Evolutionary conservation across 768 basidiomycete genomes (phyloP), one percentile per base, ranked within the genome.

Genomic region (Cystobasidium tubakii): DNA sequence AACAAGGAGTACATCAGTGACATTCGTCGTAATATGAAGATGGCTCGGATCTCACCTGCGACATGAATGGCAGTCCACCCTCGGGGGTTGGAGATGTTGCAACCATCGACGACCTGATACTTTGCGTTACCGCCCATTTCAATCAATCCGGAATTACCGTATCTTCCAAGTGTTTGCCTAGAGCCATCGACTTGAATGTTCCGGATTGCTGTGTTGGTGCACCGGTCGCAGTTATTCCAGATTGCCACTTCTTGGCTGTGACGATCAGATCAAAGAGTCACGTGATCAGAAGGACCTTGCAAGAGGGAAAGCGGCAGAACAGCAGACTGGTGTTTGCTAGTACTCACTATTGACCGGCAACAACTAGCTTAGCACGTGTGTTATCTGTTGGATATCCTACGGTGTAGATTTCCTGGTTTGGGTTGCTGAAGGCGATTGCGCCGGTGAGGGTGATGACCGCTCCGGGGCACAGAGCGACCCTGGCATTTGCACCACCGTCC

Each of bases 41-140:
- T 27, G 17, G 29, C 25, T 34, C 12, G 21, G 2, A 9, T 10
- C 75, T 25, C 17, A 77, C 74, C 78, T 1, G 75, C 71, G 19
- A 70, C 60, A 66, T 80, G 80, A 0, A 79, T 62, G 12, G 74
- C 76, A 13, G 75, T 75, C 80, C 80, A 80, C 2, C 79, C 79
- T 0, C 80, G 76, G 1, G 79, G 79, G 55, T 79, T 75, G 66
- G 73, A 77, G 23, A 77, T 54, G 57, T 77, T 73, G 34, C 33
- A 75, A 36, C 77, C 63, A 23, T 75, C 64, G 50, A 80, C 50
- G 15, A 70, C 55, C 71, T 79, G 75, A 17, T 53, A 42, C 13
- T 25, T 53, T 39, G 72, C 66, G 43, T 63, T 66, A 27, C 78
- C 79, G 1, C 78, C 78, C 25, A 77, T 63, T 71, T 80, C 78